Base-by-base conservation (phyloP, 1,139 yeast genomes). In the Yamadazyma dushanensis region DNA sequence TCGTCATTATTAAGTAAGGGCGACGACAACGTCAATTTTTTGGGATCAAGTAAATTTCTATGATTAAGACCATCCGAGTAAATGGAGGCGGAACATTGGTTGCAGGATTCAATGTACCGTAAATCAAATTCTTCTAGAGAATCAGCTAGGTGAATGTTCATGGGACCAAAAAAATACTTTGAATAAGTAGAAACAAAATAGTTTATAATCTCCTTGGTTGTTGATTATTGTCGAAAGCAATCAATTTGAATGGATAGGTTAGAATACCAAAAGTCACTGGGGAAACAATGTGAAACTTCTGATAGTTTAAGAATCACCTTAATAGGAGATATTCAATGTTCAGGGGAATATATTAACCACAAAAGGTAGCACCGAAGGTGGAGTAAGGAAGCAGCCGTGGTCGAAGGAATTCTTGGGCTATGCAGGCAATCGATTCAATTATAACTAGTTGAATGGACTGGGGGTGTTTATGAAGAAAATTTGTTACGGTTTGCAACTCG, bases 41-140 rank as follows among this genome's bases (percentile, higher is more conserved):
- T 40, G 7, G 41, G 29, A 14, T 43, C 37, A 11, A 37, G 34
- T 3, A 42, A 36, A 31, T 41, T 40, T 19, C 36, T 29, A 14
- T 32, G 23, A 16, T 13, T 28, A 10, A 30, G 29, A 27, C 19
- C 30, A 17, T 37, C 40, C 5, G 38, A 29, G 16, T 31, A 36
- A 16, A 36, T 36, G 8, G 38, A 29, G 16, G 36, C 32, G 15
- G 34, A 35, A 32, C 49, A 41, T 35, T 49, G 54, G 29, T 49
- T 48, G 36, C 53, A 52, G n/a, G 53, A 47, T 35, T 52, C 54
- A 31, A 46, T 40, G 37, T 52, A 50, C 13, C 46, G 37, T 16
- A 43, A 32, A 36, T 48, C 52, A 37, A 48, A 48, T 25, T 48
- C 52, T 35, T 48, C 52, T 33, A 48, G 35, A 6, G 52, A 43